Evolutionary conservation across 371 early-diverging fungal genomes (phyloP), one percentile per base, ranked within the genome.

Genomic region (Actinomucor elegans): DNA sequence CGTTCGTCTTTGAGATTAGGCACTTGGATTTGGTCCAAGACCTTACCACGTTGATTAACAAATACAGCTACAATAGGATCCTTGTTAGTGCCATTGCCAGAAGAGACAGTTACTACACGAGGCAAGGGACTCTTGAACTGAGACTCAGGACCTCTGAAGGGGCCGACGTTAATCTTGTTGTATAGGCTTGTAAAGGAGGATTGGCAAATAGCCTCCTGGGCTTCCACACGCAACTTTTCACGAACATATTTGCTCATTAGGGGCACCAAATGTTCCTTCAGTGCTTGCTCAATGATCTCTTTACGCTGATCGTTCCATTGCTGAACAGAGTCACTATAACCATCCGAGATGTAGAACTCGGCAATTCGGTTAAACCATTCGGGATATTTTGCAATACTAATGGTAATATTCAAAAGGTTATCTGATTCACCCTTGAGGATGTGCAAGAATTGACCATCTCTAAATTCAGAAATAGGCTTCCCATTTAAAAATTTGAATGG

Each of bases 401-500:
- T 80, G 11, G 62, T 59, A 17, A 93, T 60, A 8, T 71, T 84
- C 38, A 94, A 63, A 18, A 96, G 70, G 1, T 92, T 92, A 20
- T 88, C 86, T 1, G 69, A 52, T 55, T 90, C 96, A 0, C 93
- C 94, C 47, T 87, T 79, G 5, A 88, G 59, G 3, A 97, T 79
- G 41, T 83, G 81, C 24, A 95, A 65, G 60, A 93, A 92, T 64
- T 88, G 86, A 2, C 81, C 88, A 49, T 88, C 83, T 9, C 63
- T 71, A 57, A 94, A 93, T 14, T 70, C 83, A 4, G 65, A 59
- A 8, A 92, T 68, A 2, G 88, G 93, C 63, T 96, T 96, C 21
- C 85, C 80, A 9, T 66, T 64, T 52, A 97, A 61, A 47, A 85
- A 96, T 74, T 97, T 96, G 81, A 92, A 95, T 1, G 88, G 85